Percentiles rank a stretch among this genome's conserved stretches.
Conservation (phyloP, 257 asterid genomes). For the Solanum pennellii region DNA sequence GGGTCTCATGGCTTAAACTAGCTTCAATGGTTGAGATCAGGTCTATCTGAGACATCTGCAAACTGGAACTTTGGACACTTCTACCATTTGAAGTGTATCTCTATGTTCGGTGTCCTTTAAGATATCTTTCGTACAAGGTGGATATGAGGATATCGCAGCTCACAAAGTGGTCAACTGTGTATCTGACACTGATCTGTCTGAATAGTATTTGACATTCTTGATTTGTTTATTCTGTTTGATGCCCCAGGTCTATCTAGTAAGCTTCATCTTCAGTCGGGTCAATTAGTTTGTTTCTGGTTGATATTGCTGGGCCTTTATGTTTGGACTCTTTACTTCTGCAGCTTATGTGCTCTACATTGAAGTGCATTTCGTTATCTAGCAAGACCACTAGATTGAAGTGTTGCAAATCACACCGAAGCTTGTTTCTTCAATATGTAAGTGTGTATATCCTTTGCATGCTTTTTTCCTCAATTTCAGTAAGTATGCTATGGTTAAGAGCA, state of each 20-base stretch:
- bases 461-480: neutral
- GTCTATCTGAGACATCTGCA: neutral
- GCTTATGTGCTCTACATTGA: neutral
- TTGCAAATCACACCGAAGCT: neutral
- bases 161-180: neutral
- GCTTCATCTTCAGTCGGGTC: neutral
- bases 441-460: neutral
- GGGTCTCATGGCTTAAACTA: neutral
- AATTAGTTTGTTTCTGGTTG: neutral
- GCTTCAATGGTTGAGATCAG: neutral
- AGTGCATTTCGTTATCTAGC: neutral
- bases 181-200: neutral
- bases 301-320: neutral
- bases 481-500: neutral
- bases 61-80: neutral
- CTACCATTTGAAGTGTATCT: neutral
- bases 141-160: neutral
- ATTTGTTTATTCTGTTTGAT: neutral
- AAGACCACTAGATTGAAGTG: neutral
- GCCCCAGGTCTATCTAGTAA: neutral
- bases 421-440: neutral
- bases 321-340: neutral
- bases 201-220: neutral
- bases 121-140: neutral
- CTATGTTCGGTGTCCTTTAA: neutral